Percentiles rank a stretch among this genome's conserved stretches.
Conservation (phyloP, 1,284 basidiomycete genomes). For the Malassezia obtusa region DNA sequence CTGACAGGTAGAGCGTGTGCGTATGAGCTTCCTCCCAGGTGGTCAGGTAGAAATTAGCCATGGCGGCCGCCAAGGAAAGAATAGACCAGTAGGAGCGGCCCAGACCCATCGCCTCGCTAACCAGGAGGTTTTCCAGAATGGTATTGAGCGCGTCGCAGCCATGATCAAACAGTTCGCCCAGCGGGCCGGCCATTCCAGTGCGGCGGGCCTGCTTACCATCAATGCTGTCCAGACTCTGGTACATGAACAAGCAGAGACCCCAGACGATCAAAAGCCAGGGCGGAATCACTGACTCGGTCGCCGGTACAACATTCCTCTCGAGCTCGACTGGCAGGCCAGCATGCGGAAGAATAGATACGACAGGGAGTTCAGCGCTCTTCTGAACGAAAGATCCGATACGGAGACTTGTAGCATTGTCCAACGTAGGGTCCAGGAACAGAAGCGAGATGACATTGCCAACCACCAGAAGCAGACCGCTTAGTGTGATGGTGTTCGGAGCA, state of each 20-base stretch:
- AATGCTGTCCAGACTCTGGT: constrained; percentile 80
- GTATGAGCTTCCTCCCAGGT: constrained; percentile 99
- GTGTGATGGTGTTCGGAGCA: constrained; percentile 67
- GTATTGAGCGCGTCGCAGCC: constrained; percentile 80
- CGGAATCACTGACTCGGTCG: constrained; percentile 15
- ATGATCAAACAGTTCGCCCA: constrained; percentile 96
- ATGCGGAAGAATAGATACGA: constrained; percentile 23
- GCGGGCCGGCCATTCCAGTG: constrained; percentile 87
- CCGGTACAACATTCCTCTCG: background rate
- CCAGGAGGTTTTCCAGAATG: constrained; percentile 52
- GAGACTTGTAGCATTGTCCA: constrained; percentile 33
- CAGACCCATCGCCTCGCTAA: constrained; percentile 58
- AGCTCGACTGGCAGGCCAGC: constrained; percentile 23
- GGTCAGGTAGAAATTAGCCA: constrained; percentile 85
- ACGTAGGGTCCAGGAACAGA: constrained; percentile 48
- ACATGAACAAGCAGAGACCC: constrained; percentile 77
- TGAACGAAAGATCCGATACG: constrained; percentile 19
- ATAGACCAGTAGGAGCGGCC: constrained; percentile 95
- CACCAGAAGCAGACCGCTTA: constrained; percentile 66
- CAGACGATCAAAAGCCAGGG: constrained; percentile 52
- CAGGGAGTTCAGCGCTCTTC: constrained; percentile 17
- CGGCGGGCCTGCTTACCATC: constrained; percentile 90
- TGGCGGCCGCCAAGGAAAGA: constrained; percentile 69
- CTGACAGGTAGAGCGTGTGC: constrained; percentile 54
- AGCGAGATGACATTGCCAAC: constrained; percentile 73